Evolutionary conservation across 164 flowering plant genomes (phyloP).

Genomic region (Liquidambar formosana): DNA sequence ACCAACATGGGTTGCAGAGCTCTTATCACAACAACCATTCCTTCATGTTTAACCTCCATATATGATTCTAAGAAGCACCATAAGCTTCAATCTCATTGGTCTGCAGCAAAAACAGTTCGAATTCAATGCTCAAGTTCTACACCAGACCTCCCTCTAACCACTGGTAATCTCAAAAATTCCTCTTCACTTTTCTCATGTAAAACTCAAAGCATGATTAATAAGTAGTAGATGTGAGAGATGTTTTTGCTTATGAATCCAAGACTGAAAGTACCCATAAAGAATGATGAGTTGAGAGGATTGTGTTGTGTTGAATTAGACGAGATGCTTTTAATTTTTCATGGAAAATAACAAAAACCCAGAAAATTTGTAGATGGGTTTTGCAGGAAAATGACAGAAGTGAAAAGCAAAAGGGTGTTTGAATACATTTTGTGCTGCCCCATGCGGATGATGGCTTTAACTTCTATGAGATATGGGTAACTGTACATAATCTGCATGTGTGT

Average conservation of each 20-base stretch:
- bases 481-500: no score
- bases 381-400: not conserved
- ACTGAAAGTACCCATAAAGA: not conserved
- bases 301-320: not conserved
- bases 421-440: not conserved
- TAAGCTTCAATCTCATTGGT: not conserved
- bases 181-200: not conserved
- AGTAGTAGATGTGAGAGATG: not conserved
- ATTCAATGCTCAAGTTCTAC: slow-evolving; percentile 34
- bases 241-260: not conserved
- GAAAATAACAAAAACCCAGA: not conserved
- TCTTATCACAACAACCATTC: slow-evolving; percentile 1
- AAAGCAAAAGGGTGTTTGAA: not conserved
- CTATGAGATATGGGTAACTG: no score
- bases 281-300: not conserved
- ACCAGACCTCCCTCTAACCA: slow-evolving; percentile 22
- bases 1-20: slow-evolving; percentile 18
- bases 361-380: not conserved
- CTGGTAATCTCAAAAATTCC: slow-evolving; percentile 25
- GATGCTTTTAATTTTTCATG: not conserved
- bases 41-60: not conserved
- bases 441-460: not conserved
- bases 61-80: slow-evolving; percentile 5
- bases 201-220: not conserved
- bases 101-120: slow-evolving; percentile 1